These are phyloP conservation scores for Pseudozyma hubeiensis DNA, from an alignment of 1,284 basidiomycete species.

Conservation along the genomic window DNA sequence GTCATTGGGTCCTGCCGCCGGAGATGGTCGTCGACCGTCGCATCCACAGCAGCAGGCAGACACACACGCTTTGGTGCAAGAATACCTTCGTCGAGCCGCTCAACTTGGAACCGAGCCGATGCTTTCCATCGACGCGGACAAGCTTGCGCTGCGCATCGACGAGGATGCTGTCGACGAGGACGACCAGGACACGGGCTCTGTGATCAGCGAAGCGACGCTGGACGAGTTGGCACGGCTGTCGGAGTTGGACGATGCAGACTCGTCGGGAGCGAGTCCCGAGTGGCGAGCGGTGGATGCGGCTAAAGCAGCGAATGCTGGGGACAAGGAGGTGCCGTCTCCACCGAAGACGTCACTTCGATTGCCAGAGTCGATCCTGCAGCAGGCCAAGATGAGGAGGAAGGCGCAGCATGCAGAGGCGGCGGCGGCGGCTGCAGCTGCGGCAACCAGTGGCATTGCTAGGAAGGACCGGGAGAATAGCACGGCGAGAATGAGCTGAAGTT, in stretches of 20 bases:
- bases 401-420: conserved; percentile 15
- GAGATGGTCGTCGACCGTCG: conserved; percentile 9
- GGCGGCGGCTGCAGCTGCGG: conserved; percentile 28
- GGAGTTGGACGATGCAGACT: conserved; percentile 34
- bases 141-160: not conserved
- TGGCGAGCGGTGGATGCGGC: conserved; percentile 18
- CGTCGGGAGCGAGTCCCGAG: conserved; percentile 13
- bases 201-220: conserved; percentile 53
- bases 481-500: too few relatives aligned
- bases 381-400: conserved; percentile 21
- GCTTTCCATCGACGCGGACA: conserved; percentile 18
- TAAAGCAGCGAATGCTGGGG: conserved; percentile 1
- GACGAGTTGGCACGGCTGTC: conserved; percentile 56
- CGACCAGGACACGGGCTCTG: conserved; percentile 20
- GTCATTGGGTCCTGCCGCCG: conserved; percentile 23
- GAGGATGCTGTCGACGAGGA: conserved; percentile 6
- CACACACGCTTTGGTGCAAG: conserved; percentile 43
- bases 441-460: conserved; percentile 32
- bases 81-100: conserved; percentile 40
- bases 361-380: conserved; percentile 26
- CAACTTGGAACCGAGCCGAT: conserved; percentile 16
- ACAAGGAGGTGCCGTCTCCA: conserved; percentile 2
- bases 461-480: conserved; percentile 14
- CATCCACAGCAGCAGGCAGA: conserved; percentile 36
- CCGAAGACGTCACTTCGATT: conserved; percentile 16